Conservation (phyloP, 768 basidiomycete species). For the Mycena epipterygia region DNA sequence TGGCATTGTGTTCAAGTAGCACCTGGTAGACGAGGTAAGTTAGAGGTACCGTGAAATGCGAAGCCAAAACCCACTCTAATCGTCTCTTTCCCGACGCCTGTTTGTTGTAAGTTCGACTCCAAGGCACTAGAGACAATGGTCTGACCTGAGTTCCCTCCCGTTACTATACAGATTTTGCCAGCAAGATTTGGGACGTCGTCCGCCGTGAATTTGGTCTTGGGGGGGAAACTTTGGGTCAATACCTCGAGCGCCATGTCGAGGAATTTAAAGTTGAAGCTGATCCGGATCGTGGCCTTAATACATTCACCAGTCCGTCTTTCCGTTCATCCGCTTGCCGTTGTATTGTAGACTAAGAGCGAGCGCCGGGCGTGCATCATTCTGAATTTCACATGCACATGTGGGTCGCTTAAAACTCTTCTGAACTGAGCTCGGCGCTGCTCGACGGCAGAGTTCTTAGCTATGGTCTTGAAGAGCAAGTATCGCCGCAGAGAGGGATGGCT, state of each 20-base stretch:
- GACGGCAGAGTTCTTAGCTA: too few species aligned
- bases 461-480: too few species aligned
- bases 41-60: background rate
- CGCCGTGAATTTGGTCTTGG: conserved; percentile 31
- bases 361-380: too few species aligned
- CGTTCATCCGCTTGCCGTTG: too few species aligned
- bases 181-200: conserved; percentile 37
- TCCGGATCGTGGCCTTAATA: background rate
- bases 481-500: too few species aligned
- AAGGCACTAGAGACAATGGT: background rate
- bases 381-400: too few species aligned
- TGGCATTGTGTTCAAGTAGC: conserved; percentile 51
- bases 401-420: too few species aligned
- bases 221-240: conserved; percentile 31
- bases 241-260: conserved; percentile 29
- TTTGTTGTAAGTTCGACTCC: background rate
- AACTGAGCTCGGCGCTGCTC: too few species aligned
- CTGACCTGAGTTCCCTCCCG: conserved; percentile 38
- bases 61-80: background rate
- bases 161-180: conserved; percentile 37
- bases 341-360: too few species aligned
- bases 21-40: conserved; percentile 29
- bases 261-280: background rate
- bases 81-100: conserved; percentile 39
- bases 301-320: too few species aligned